A percentile compares a stretch with the other conserved stretches of the same genome.
Evolutionary conservation across 2,329 filamentous ascomycete species (phyloP).

Genomic region (Claviceps fusiformis): DNA sequence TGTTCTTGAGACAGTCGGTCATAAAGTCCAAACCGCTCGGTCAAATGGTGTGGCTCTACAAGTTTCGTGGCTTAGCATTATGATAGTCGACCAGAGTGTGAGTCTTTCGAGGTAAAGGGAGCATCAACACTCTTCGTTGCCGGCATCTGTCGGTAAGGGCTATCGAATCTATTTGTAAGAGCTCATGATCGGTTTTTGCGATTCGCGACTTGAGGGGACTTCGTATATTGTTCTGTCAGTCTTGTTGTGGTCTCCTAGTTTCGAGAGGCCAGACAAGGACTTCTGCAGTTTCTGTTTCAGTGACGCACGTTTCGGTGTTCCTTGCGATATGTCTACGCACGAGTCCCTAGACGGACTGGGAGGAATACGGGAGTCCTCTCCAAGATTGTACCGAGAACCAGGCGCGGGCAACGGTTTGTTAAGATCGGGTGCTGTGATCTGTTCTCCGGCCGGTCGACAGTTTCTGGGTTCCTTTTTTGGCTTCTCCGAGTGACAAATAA

Average conservation of each 20-base stretch:
- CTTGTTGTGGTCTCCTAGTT: background rate
- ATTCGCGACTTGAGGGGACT: background rate
- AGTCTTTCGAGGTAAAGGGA: background rate
- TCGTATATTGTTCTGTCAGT: background rate
- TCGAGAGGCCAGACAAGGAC: constrained; percentile 4
- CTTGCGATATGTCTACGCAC: background rate
- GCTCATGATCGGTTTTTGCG: background rate
- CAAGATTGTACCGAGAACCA: background rate
- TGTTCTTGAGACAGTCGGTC: background rate
- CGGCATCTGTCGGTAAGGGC: background rate
- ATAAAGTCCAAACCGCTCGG: background rate
- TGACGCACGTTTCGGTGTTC: background rate
- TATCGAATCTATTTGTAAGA: background rate
- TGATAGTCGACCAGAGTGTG: background rate
- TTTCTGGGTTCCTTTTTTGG: background rate
- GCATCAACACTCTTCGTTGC: background rate
- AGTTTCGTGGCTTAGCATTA: background rate
- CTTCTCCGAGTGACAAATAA: background rate
- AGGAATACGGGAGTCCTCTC: background rate
- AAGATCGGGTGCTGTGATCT: background rate
- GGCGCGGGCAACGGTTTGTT: background rate
- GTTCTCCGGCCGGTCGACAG: background rate
- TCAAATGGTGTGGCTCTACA: background rate
- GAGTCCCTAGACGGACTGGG: background rate
- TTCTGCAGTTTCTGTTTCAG: constrained; percentile 3